Evolutionary conservation across 2,329 filamentous ascomycete genomes (phyloP).

Genomic region (Talaromyces verruculosus): DNA sequence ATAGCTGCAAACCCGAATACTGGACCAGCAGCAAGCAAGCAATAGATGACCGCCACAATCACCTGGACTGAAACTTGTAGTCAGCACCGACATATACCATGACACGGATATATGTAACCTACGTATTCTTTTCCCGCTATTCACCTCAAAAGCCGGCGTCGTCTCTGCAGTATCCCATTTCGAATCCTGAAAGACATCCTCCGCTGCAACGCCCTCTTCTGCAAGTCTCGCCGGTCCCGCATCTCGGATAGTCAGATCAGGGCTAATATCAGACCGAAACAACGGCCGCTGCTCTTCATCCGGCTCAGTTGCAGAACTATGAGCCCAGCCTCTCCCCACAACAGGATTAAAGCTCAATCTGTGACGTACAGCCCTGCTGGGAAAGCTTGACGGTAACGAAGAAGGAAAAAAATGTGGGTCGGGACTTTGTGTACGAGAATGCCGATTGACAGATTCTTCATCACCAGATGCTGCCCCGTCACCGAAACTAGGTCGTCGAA

Average conservation of each 20-base stretch:
- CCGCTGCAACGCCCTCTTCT: conserved; percentile 19
- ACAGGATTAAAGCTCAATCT: conserved; percentile 48
- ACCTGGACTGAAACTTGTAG: conserved; percentile 62
- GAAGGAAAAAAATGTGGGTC: conserved; percentile 33
- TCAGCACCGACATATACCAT: background rate
- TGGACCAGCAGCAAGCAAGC: conserved; percentile 73
- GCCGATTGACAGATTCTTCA: conserved; percentile 22
- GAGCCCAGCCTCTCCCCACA: conserved; percentile 39
- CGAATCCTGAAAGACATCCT: conserved; percentile 23
- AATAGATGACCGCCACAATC: conserved; percentile 66
- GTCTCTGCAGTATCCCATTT: conserved; percentile 30
- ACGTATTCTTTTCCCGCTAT: conserved; percentile 53
- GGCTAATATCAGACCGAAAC: conserved; percentile 25
- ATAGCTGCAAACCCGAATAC: conserved; percentile 84
- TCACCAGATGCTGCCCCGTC: conserved; percentile 29
- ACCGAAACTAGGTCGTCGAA: conserved; percentile 27
- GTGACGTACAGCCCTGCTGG: conserved; percentile 26
- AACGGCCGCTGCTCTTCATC: conserved; percentile 32
- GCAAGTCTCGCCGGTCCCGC: conserved; percentile 22
- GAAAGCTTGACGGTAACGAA: conserved; percentile 38
- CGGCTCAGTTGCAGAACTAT: conserved; percentile 31
- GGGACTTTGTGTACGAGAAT: background rate
- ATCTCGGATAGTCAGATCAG: conserved; percentile 22
- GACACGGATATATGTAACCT: background rate
- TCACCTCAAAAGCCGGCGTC: conserved; percentile 54